phyloP scores from a whole-genome alignment of 2,329 filamentous ascomycete species.

The Raffaelea ambrosiae region DNA sequence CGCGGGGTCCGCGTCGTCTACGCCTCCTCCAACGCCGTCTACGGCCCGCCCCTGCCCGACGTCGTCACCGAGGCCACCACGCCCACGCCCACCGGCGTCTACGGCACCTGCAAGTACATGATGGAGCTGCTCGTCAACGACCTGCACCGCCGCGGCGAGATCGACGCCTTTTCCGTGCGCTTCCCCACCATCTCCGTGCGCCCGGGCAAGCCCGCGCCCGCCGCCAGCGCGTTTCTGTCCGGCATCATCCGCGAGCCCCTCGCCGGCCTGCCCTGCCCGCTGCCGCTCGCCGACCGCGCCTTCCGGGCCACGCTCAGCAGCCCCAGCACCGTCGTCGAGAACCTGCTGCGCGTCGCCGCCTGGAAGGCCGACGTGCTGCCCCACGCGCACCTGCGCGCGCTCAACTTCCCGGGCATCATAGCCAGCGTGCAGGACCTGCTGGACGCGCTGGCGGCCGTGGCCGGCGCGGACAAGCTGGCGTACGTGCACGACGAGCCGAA shows the following conservation, averaged over 20 bases:
- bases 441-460: constrained; percentile 46
- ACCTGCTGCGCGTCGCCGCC: constrained; percentile 37
- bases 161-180: constrained; percentile 49
- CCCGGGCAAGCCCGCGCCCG: constrained; percentile 49
- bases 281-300: constrained; percentile 39
- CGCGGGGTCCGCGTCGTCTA: constrained; percentile 52
- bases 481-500: constrained; percentile 47
- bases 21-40: constrained; percentile 55
- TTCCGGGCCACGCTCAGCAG: constrained; percentile 48
- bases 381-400: constrained; percentile 33
- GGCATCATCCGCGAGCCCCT: constrained; percentile 59
- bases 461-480: constrained; percentile 43
- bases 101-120: constrained; percentile 56
- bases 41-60: constrained; percentile 46
- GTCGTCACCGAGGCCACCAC: constrained; percentile 40
- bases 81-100: constrained; percentile 53
- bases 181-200: constrained; percentile 56
- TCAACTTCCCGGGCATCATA: constrained; percentile 50
- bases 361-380: constrained; percentile 32
- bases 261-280: constrained; percentile 40
- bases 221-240: constrained; percentile 55
- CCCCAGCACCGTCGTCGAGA: constrained; percentile 42
- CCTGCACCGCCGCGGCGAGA: constrained; percentile 48
- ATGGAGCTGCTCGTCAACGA: constrained; percentile 56
- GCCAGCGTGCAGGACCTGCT: constrained; percentile 52